Evolutionary conservation across 202 grass and related monocot species (phyloP), one percentile per base, ranked within the genome.

Genomic region (Bolboschoenoplectus hybrid): DNA sequence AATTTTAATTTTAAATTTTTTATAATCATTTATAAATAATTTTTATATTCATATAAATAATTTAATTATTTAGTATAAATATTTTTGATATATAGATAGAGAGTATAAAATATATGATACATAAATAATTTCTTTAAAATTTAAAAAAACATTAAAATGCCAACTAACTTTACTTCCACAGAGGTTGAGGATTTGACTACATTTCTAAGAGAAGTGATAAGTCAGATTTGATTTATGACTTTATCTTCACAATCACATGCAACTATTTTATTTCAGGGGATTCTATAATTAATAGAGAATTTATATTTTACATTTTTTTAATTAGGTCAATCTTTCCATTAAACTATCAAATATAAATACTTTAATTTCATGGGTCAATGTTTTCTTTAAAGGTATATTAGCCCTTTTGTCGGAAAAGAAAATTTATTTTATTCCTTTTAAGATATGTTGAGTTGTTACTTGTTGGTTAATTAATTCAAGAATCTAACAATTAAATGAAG

Each of bases 271-370:
- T 47, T 43, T 41, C 19, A 53, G 72, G 47, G 47, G 47, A 6
- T 7, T 7, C 14, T 14, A 69, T 70, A 76, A 1, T 58, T 36
- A 1, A 68, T 40, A 67, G 20, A 3, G 20, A 34, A 63, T 63
- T 6, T 46, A 71, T 17, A 19, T 46, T 35, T 0, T 11, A 13
- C 43, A 69, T 75, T 0, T 75, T 32, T 32, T 32, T 50, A 2
- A 74, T 74, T 74, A 20, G 44, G 70, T 74, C 70, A 74, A 51
- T 74, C 3, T 74, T 74, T 74, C 10, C 3, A 44, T 74, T 34
- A 2, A 13, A 16, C 17, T 4, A 46, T 9, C 69, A 73, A 10
- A 49, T 26, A 73, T 20, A 73, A 47, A 3, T 51, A 32, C 3
- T 19, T 45, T 45, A n/a, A 6, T 70, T 17, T n/a, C 67, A 70